A percentile compares a stretch with the other conserved stretches of the same genome.
Conservation (phyloP, 2,329 filamentous ascomycete species). For the Fusarium devonianum region DNA sequence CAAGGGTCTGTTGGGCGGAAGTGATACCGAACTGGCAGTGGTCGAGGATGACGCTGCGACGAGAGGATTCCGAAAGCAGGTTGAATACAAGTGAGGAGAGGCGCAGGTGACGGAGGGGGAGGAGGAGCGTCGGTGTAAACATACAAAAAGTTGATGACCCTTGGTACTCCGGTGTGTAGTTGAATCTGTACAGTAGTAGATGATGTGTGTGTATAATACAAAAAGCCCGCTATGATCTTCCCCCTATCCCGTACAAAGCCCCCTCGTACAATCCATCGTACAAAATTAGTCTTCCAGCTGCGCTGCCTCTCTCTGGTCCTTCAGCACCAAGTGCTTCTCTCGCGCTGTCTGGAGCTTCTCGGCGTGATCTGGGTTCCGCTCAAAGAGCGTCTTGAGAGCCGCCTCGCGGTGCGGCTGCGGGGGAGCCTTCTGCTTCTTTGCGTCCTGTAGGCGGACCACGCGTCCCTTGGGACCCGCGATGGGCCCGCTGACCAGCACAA, state of each 20-base stretch:
- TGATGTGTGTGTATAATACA: conserved; percentile 51
- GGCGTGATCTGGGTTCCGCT: conserved; percentile 57
- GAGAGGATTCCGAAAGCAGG: conserved; percentile 62
- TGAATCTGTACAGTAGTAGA: conserved; percentile 44
- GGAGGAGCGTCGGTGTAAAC: conserved; percentile 12
- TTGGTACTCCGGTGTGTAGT: conserved; percentile 39
- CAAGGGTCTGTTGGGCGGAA: conserved; percentile 54
- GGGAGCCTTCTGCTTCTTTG: conserved; percentile 80
- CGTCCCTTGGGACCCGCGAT: conserved; percentile 90
- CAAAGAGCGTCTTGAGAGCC: conserved; percentile 52
- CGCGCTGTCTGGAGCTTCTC: conserved; percentile 57
- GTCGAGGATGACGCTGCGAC: conserved; percentile 48
- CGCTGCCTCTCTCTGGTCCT: conserved; percentile 53
- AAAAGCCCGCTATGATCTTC: conserved; percentile 44
- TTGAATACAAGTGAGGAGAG: conserved; percentile 41
- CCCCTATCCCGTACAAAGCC: conserved; percentile 35
- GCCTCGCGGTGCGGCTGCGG: conserved; percentile 57
- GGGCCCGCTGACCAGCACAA: conserved; percentile 86
- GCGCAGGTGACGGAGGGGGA: neutral
- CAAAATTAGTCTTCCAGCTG: conserved; percentile 29
- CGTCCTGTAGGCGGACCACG: conserved; percentile 85
- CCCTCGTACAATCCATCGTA: conserved; percentile 41
- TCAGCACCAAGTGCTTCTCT: conserved; percentile 60
- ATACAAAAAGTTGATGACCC: conserved; percentile 33
- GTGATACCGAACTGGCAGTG: conserved; percentile 49